These are phyloP conservation scores for Ogataea paraovalis DNA, from an alignment of 805 yeast species.

Conservation along the genomic window DNA sequence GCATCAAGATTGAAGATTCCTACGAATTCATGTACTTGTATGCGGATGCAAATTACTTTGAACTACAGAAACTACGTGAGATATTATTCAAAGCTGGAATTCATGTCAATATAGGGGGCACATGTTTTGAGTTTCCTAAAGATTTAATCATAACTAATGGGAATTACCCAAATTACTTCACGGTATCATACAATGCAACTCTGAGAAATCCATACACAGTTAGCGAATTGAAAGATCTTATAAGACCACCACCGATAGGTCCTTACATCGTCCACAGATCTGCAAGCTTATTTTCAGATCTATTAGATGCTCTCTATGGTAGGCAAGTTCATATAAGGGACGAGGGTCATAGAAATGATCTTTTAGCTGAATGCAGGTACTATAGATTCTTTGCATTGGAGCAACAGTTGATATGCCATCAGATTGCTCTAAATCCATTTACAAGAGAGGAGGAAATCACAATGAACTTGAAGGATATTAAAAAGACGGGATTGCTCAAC, in stretches of 20 bases:
- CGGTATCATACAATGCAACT: conserved; percentile 46
- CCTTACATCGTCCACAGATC: conserved; percentile 53
- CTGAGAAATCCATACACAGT: conserved; percentile 37
- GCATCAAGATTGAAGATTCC: conserved; percentile 55
- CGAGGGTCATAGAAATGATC: conserved; percentile 51
- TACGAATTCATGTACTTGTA: conserved; percentile 57
- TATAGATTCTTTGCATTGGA: conserved; percentile 74
- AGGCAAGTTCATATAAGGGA: conserved; percentile 36
- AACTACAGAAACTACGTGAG: conserved; percentile 51
- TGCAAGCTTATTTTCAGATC: conserved; percentile 48
- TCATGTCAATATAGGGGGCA: conserved; percentile 55
- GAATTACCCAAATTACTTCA: conserved; percentile 74
- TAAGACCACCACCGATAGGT: conserved; percentile 77
- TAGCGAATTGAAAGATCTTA: conserved; percentile 39
- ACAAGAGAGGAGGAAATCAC: conserved; percentile 52
- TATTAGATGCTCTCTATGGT: conserved; percentile 56
- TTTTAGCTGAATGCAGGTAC: conserved; percentile 69
- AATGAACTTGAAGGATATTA: conserved; percentile 44
- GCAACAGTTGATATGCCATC: conserved; percentile 58
- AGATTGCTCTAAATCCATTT: conserved; percentile 50
- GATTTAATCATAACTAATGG: conserved; percentile 55
- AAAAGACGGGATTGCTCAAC: conserved; percentile 30
- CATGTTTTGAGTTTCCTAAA: conserved; percentile 55
- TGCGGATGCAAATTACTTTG: conserved; percentile 70
- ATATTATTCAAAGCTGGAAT: conserved; percentile 50